phyloP scores from a whole-genome alignment of 768 basidiomycete species.

The Russula sp. region DNA sequence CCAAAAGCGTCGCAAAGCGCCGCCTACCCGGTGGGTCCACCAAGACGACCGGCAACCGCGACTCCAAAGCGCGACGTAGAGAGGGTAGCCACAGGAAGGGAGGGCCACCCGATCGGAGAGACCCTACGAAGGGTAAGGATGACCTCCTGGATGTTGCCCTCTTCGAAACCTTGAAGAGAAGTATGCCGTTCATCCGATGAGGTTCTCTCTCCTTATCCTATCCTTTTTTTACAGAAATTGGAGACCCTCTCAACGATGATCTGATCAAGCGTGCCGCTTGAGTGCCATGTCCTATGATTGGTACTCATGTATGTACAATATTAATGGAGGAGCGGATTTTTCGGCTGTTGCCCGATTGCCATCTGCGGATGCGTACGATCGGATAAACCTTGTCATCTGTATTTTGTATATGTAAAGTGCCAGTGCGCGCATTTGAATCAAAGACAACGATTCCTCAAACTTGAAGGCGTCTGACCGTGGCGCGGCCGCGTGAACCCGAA shows the following conservation, averaged over 20 bases:
- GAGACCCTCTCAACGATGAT: slow-evolving; percentile 31
- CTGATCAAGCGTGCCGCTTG: slow-evolving; percentile 25
- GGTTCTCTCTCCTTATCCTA: neutral
- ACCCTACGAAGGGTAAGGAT: slow-evolving; percentile 12
- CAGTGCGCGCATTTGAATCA: neutral
- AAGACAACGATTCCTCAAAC: neutral
- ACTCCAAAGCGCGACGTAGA: slow-evolving; percentile 23
- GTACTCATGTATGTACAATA: neutral
- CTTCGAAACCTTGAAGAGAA: slow-evolving; percentile 18
- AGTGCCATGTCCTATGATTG: neutral
- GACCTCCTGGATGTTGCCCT: slow-evolving; percentile 19
- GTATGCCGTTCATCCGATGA: slow-evolving; percentile 1
- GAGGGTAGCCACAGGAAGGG: slow-evolving; percentile 18
- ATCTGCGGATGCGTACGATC: neutral
- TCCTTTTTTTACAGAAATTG: slow-evolving; percentile 25
- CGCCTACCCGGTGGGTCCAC: slow-evolving; percentile 20
- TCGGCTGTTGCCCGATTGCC: neutral
- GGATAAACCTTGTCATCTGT: neutral
- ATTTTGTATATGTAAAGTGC: slow-evolving; percentile 24
- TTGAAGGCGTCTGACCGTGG: neutral
- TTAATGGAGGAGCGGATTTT: neutral
- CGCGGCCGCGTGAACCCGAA: neutral
- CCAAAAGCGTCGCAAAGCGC: slow-evolving; percentile 20
- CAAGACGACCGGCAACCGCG: slow-evolving; percentile 20
- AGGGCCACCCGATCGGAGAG: slow-evolving; percentile 17